Evolutionary conservation across 495 filamentous ascomycete genomes (phyloP).

Genomic region (Zalerion maritima): DNA sequence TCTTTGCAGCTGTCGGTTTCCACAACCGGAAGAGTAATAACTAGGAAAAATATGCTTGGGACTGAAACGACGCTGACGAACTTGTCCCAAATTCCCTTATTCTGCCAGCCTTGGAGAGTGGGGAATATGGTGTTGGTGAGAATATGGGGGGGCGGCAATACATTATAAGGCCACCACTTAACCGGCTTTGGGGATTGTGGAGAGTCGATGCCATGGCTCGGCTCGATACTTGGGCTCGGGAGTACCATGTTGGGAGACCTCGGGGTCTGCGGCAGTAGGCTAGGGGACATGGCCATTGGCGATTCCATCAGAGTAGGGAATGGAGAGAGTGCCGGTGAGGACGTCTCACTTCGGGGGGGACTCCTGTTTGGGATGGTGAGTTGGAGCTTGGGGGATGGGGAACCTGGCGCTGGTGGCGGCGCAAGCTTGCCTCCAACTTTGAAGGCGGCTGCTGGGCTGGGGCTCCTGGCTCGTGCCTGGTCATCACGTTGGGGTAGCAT

Average conservation of each 20-base stretch:
- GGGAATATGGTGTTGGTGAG: constrained; percentile 72
- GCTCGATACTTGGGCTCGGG: constrained; percentile 8
- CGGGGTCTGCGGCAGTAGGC: constrained; percentile 28
- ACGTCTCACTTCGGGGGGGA: constrained; percentile 36
- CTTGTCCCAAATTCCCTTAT: constrained; percentile 65
- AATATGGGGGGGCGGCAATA: constrained; percentile 56
- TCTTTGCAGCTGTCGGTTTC: constrained; percentile 42
- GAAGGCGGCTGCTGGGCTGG: constrained; percentile 9
- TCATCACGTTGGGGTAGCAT: background rate
- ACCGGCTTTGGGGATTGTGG: constrained; percentile 28
- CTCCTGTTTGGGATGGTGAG: constrained; percentile 22
- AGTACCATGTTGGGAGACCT: constrained; percentile 24
- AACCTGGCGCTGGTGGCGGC: constrained; percentile 12
- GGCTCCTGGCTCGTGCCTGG: constrained; percentile 7
- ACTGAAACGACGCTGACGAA: constrained; percentile 63
- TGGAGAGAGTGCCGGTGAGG: constrained; percentile 23
- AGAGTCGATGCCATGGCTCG: constrained; percentile 28
- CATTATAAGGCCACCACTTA: constrained; percentile 59
- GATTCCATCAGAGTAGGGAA: constrained; percentile 30
- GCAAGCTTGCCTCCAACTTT: constrained; percentile 17
- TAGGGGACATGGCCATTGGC: constrained; percentile 26
- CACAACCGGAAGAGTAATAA: constrained; percentile 84
- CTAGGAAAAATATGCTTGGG: constrained; percentile 80
- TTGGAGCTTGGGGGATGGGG: constrained; percentile 4
- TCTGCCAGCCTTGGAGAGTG: constrained; percentile 63